Evolutionary conservation across 106 monocot genomes (phyloP).

Genomic region (Dactylorhiza incarnata): DNA sequence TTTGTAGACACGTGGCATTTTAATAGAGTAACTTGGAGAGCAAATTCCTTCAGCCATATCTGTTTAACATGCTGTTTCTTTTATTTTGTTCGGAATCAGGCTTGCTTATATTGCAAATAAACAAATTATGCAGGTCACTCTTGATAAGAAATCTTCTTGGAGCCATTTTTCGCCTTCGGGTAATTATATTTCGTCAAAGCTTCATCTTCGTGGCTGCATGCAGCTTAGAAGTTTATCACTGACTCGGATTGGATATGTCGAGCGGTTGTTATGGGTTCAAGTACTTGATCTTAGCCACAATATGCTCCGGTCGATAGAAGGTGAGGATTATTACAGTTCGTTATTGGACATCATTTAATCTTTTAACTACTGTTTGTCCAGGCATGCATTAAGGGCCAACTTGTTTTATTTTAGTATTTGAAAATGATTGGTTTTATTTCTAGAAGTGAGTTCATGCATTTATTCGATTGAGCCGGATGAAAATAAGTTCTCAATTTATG

Average conservation of each 20-base stretch:
- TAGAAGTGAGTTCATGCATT: too few species aligned
- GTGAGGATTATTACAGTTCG: slow-evolving; percentile 18
- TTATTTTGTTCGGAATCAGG: background rate
- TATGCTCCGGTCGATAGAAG: slow-evolving; percentile 68
- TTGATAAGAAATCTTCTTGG: slow-evolving; percentile 31
- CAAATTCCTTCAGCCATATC: too few species aligned
- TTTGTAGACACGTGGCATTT: too few species aligned
- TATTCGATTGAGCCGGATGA: too few species aligned
- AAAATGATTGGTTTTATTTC: too few species aligned
- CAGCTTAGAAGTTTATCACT: slow-evolving; percentile 44
- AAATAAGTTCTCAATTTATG: too few species aligned
- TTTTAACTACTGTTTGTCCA: too few species aligned
- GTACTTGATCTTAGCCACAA: slow-evolving; percentile 90
- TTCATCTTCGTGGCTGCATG: slow-evolving; percentile 11
- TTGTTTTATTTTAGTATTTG: too few species aligned
- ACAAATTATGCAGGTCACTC: slow-evolving; percentile 46
- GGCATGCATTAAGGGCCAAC: too few species aligned
- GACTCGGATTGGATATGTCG: slow-evolving; percentile 66
- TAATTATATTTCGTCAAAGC: slow-evolving; percentile 12
- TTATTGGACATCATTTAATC: background rate
- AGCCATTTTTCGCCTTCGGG: slow-evolving; percentile 26
- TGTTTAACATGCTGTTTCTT: too few species aligned
- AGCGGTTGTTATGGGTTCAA: slow-evolving; percentile 77
- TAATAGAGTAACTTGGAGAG: too few species aligned
- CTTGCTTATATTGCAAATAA: slow-evolving; percentile 1